Percentiles rank a stretch among this genome's conserved stretches.
phyloP scores from a whole-genome alignment of 179 eudicot genomes.

The Patellifolia procumbens region DNA sequence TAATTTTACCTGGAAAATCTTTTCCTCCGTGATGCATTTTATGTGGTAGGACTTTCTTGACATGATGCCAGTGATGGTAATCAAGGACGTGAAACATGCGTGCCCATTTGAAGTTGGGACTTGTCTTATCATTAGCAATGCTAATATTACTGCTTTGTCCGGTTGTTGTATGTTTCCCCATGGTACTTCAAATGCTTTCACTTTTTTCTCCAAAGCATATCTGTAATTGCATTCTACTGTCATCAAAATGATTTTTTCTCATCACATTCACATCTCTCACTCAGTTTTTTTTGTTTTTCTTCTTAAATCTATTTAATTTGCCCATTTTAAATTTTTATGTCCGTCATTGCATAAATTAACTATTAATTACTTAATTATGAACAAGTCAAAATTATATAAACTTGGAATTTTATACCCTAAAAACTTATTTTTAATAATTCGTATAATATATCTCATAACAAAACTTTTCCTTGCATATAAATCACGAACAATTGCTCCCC shows the following conservation, averaged over 20 bases:
- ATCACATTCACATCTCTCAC: too few species aligned
- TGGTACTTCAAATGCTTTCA: background rate
- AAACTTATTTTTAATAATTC: too few species aligned
- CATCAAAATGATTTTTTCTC: background rate
- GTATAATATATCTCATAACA: too few species aligned
- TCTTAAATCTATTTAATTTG: too few species aligned
- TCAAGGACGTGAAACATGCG: slow-evolving; percentile 58
- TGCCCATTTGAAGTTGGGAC: slow-evolving; percentile 53
- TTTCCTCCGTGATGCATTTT: slow-evolving; percentile 36
- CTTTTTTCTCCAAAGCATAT: background rate
- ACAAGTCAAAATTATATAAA: too few species aligned
- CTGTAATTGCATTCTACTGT: background rate
- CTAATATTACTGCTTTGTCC: background rate
- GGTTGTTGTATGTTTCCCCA: slow-evolving; percentile 25
- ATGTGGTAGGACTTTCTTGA: slow-evolving; percentile 52
- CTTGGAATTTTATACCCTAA: too few species aligned
- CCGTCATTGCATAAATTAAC: too few species aligned
- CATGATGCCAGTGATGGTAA: slow-evolving; percentile 60
- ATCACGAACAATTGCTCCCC: too few species aligned
- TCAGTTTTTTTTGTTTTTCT: too few species aligned
- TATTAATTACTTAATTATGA: too few species aligned
- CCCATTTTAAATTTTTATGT: too few species aligned
- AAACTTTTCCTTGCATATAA: too few species aligned
- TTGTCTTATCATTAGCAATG: slow-evolving; percentile 22
- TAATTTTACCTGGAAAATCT: background rate